A percentile compares a stretch with the other conserved stretches of the same genome.
Evolutionary conservation across 768 basidiomycete genomes (phyloP).

Genomic region (Calocybe gangraenosa): DNA sequence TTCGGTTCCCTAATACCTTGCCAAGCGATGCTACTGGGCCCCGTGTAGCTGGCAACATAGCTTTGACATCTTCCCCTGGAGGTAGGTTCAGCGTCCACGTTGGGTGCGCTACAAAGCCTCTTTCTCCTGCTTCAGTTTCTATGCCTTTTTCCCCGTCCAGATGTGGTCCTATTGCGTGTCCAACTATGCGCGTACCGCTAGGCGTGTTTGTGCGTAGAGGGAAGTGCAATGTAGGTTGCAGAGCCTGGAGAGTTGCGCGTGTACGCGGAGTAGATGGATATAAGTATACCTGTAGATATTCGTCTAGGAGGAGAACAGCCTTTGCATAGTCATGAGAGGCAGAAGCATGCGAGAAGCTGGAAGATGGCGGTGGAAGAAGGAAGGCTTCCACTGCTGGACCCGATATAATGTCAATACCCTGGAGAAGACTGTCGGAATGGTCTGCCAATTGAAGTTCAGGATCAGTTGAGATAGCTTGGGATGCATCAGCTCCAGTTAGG

Average conservation of each 20-base stretch:
- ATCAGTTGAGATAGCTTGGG: neutral
- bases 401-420: conserved; percentile 58
- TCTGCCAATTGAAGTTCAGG: conserved; percentile 21
- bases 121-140: conserved; percentile 17
- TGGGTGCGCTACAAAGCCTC: conserved; percentile 46
- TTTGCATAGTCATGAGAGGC: conserved; percentile 38
- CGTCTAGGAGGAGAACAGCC: conserved; percentile 65
- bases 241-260: conserved; percentile 36
- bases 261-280: conserved; percentile 59
- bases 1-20: conserved; percentile 81
- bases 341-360: no score
- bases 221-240: conserved; percentile 48
- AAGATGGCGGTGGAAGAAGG: conserved; percentile 22
- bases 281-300: conserved; percentile 67
- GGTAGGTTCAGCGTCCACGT: conserved; percentile 65
- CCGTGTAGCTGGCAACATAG: conserved; percentile 42
- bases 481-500: conserved; percentile 64
- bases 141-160: conserved; percentile 29
- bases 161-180: conserved; percentile 32
- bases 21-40: conserved; percentile 74
- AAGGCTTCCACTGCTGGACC: conserved; percentile 60
- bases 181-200: conserved; percentile 30
- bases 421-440: conserved; percentile 33
- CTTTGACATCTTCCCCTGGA: conserved; percentile 51
- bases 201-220: conserved; percentile 45